Base-by-base conservation (phyloP, 2,329 filamentous ascomycete species). In the Xylariales sp. region DNA sequence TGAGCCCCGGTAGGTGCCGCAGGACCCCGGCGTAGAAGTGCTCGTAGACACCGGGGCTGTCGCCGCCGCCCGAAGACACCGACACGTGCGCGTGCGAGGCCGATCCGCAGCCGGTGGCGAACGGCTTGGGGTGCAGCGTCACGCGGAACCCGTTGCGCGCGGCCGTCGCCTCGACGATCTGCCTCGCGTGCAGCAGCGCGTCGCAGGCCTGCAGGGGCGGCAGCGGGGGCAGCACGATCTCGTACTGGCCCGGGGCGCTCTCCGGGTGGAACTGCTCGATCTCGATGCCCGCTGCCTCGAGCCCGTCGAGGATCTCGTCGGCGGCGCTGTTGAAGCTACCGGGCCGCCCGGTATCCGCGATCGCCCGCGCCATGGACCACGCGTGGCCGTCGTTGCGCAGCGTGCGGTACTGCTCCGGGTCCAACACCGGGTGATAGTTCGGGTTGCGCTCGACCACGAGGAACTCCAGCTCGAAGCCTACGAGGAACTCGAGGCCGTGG, bases 401-500 rank as follows among this genome's bases (percentile, higher is more conserved):
- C 1, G 61, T 52, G 6, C 62, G 59, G 28, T 62, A 66, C 4
- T 60, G 57, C 2, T 53, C 45, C 13, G 57, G 45, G 18, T 59
- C 49, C n/a, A n/a, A n/a, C n/a, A n/a, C n/a, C n/a, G n/a, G n/a
- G n/a, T n/a, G n/a, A n/a, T n/a, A n/a, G n/a, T n/a, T n/a, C 6
- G 53, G 49, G 23, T 60, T 51, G 15, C 70, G 70, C 28, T 71
- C 70, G 46, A 91, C 66, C 46, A 94, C 81, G 2, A 86, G 71
- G 8, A 93, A 76, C 59, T 94, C 88, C 28, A 94, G 78, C 58
- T 95, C 88, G 47, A 93, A 94, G 0, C 88, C 88, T 13, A 88
- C 60, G 0, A 82, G 66, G 33, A 89, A 78, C 4, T 69, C 60
- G 3, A 88, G 65, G 2, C 69, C 67, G 25, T 76, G 65, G 2